phyloP scores from a whole-genome alignment of 2,329 filamentous ascomycete genomes.

The Kalaharituber pfeilii region DNA sequence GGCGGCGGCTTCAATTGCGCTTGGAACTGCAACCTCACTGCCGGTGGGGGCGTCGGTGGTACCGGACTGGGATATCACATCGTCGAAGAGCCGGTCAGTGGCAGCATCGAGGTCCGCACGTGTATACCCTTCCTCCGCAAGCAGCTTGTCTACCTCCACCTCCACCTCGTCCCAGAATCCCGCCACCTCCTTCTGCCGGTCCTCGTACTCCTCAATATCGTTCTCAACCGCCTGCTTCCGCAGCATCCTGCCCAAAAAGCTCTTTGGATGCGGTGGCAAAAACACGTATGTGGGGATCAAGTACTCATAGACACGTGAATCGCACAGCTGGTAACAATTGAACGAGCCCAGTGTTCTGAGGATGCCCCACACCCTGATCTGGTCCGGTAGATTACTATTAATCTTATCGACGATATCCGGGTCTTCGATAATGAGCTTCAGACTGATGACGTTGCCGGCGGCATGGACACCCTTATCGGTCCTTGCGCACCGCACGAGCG shows the following conservation, averaged over 20 bases:
- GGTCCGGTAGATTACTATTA: conserved; percentile 64
- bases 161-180: conserved; percentile 72
- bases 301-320: conserved; percentile 95
- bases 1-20: conserved; percentile 9
- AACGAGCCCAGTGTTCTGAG: conserved; percentile 78
- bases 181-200: conserved; percentile 57
- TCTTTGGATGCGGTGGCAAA: conserved; percentile 76
- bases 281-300: conserved; percentile 86
- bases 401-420: conserved; percentile 75
- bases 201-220: conserved; percentile 49
- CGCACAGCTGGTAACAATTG: conserved; percentile 86
- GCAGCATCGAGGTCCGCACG: conserved; percentile 30
- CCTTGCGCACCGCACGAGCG: conserved; percentile 77
- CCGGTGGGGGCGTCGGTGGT: not conserved
- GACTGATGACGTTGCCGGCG: conserved; percentile 81
- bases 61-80: not conserved
- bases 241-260: conserved; percentile 68
- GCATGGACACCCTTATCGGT: conserved; percentile 97
- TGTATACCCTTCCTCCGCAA: conserved; percentile 8
- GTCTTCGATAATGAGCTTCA: conserved; percentile 93
- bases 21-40: not conserved
- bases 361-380: conserved; percentile 92
- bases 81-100: not conserved
- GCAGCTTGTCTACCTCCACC: conserved; percentile 48
- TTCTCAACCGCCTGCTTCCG: conserved; percentile 57